Conservation (phyloP, 345 rosid genomes). For the Viola odorata region DNA sequence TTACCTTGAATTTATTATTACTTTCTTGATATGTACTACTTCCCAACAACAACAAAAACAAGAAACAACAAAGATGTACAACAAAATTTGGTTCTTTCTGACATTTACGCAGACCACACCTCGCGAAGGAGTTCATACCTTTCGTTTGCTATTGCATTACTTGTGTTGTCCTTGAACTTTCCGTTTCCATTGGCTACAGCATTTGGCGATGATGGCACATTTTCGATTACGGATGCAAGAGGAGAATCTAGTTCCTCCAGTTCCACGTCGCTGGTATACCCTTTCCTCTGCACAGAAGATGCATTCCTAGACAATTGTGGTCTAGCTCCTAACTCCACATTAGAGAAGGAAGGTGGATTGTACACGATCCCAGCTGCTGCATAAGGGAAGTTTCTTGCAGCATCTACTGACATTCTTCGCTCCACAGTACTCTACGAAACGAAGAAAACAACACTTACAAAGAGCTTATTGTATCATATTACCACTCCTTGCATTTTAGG, state of each 20-base stretch:
- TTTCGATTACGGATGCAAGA: conserved; percentile 53
- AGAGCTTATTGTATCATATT: background rate
- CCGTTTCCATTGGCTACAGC: conserved; percentile 25
- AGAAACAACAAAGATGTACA: conserved; percentile 6
- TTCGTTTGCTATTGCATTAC: conserved; percentile 29
- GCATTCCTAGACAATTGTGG: conserved; percentile 45
- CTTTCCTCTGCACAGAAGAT: conserved; percentile 71
- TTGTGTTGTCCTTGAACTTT: conserved; percentile 22
- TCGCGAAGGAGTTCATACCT: conserved; percentile 78
- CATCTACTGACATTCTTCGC: conserved; percentile 46
- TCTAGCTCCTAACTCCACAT: conserved; percentile 47
- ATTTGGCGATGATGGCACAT: conserved; percentile 31
- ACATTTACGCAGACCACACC: conserved; percentile 59
- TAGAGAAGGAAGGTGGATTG: conserved; percentile 50
- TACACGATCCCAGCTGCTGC: conserved; percentile 59
- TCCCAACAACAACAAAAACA: background rate
- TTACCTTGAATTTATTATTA: too few species aligned
- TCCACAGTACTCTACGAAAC: conserved; percentile 46
- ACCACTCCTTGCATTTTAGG: background rate
- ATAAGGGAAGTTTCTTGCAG: conserved; percentile 60
- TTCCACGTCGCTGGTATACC: conserved; percentile 90
- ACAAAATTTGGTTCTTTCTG: background rate
- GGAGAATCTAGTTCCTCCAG: conserved; percentile 80
- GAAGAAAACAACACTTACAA: background rate
- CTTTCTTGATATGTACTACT: conserved; percentile 2